Conservation (phyloP, 148 eudicot species). For the Vaccinium vitisidaea region DNA sequence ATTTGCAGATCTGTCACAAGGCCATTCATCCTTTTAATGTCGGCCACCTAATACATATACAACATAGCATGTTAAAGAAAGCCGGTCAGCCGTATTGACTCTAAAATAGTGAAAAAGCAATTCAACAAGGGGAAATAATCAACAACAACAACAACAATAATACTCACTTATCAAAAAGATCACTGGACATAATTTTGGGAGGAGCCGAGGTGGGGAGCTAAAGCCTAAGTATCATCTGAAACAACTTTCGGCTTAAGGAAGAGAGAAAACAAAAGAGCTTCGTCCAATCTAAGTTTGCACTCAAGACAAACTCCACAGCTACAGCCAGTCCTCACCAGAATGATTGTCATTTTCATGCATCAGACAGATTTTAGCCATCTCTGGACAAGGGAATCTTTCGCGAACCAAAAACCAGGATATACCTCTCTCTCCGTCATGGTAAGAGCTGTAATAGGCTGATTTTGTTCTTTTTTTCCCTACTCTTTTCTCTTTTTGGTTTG, state of each 20-base stretch:
- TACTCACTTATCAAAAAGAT: background rate
- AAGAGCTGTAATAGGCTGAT: background rate
- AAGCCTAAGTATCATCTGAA: background rate
- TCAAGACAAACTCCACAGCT: background rate
- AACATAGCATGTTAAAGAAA: background rate
- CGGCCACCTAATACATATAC: constrained; percentile 65
- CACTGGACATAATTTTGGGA: constrained; percentile 6
- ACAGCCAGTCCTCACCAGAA: background rate
- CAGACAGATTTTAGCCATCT: background rate
- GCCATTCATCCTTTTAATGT: constrained; percentile 79
- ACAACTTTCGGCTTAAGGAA: background rate
- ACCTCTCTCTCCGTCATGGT: background rate
- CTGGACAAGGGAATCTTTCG: background rate
- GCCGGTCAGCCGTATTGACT: background rate
- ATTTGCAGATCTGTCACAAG: constrained; percentile 89
- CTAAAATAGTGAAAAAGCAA: background rate
- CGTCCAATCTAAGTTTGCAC: background rate
- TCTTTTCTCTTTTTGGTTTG: too few relatives aligned
- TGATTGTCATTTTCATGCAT: background rate
- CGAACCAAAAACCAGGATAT: background rate
- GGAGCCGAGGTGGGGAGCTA: background rate
- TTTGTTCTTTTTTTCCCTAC: background rate
- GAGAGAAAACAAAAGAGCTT: background rate
- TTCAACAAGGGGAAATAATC: background rate
- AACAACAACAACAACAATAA: background rate